A percentile compares a stretch with the other conserved stretches of the same genome.
These are phyloP conservation scores for Pseudogymnoascus pannorum DNA, from an alignment of 2,329 filamentous ascomycete genomes.

Conservation along the genomic window DNA sequence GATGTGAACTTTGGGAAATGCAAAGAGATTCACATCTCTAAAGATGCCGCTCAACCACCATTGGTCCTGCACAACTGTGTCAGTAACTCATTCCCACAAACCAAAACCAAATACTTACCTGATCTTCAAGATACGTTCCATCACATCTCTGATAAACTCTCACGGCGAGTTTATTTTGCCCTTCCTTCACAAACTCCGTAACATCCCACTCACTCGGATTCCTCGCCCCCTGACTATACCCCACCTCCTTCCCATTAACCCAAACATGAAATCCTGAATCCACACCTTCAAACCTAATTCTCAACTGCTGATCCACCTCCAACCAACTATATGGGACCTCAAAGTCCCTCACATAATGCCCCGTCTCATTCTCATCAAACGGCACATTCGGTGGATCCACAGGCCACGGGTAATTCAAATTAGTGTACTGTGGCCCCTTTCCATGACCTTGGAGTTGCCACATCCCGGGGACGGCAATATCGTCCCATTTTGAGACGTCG, in stretches of 20 bases:
- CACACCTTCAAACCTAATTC: constrained; percentile 50
- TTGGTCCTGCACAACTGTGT: constrained; percentile 34
- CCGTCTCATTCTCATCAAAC: constrained; percentile 43
- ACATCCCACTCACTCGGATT: constrained; percentile 54
- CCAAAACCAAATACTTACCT: constrained; percentile 22
- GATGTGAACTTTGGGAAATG: constrained; percentile 39
- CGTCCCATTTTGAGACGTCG: constrained; percentile 34
- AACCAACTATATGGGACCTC: constrained; percentile 35
- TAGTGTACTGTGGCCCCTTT: constrained; percentile 39
- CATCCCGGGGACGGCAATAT: constrained; percentile 45
- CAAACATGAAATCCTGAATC: constrained; percentile 51
- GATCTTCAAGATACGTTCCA: constrained; percentile 49
- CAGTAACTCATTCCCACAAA: neutral
- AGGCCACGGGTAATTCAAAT: constrained; percentile 46
- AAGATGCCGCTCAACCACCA: constrained; percentile 48
- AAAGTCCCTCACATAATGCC: constrained; percentile 44
- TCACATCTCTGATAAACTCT: constrained; percentile 50
- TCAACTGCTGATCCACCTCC: constrained; percentile 31
- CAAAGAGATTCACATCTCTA: constrained; percentile 45
- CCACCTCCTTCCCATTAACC: constrained; percentile 47
- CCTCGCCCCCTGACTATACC: constrained; percentile 49
- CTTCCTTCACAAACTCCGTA: constrained; percentile 34
- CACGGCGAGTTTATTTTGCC: constrained; percentile 40
- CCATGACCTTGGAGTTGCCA: constrained; percentile 52
- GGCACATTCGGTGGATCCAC: constrained; percentile 47